Percentiles rank a stretch among this genome's conserved stretches.
These are phyloP conservation scores for Populus tomentosa DNA, from an alignment of 441 rosid genomes.

Conservation along the genomic window DNA sequence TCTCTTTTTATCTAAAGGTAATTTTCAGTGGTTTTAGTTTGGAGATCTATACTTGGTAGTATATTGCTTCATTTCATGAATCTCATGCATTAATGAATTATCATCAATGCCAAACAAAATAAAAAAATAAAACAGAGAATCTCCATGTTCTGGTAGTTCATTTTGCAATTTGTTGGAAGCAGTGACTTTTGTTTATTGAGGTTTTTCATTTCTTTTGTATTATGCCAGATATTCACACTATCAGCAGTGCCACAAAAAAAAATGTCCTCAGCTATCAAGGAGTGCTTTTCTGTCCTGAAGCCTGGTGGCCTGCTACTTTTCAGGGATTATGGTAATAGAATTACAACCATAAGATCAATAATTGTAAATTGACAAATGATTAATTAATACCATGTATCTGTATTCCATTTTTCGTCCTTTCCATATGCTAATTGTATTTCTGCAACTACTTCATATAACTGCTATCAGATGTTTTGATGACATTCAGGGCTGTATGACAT, in stretches of 20 bases:
- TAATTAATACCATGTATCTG: not conserved
- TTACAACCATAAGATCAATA: not conserved
- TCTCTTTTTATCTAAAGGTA: not conserved
- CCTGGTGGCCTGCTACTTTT: conserved; percentile 79
- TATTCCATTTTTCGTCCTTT: not conserved
- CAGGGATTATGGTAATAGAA: conserved; percentile 77
- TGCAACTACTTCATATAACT: not conserved
- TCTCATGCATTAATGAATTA: not conserved
- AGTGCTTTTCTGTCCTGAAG: conserved; percentile 69
- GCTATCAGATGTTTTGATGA: conserved; percentile 18
- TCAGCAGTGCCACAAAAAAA: conserved; percentile 69
- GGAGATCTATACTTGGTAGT: not conserved
- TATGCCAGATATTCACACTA: conserved; percentile 72
- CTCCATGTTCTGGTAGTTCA: not conserved
- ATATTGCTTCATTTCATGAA: not conserved
- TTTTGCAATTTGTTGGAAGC: not conserved
- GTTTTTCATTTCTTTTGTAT: conserved; percentile 5
- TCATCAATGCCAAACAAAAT: not conserved
- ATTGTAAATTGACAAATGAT: not conserved
- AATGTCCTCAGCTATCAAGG: conserved; percentile 58
- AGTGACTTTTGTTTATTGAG: not conserved
- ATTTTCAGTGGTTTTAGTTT: not conserved
- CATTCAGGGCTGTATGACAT: conserved; percentile 80
- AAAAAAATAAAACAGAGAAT: not conserved
- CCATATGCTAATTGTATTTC: not conserved